phyloP scores from a whole-genome alignment of 306 rosid genomes.

The Hippophae gyantsensis region DNA sequence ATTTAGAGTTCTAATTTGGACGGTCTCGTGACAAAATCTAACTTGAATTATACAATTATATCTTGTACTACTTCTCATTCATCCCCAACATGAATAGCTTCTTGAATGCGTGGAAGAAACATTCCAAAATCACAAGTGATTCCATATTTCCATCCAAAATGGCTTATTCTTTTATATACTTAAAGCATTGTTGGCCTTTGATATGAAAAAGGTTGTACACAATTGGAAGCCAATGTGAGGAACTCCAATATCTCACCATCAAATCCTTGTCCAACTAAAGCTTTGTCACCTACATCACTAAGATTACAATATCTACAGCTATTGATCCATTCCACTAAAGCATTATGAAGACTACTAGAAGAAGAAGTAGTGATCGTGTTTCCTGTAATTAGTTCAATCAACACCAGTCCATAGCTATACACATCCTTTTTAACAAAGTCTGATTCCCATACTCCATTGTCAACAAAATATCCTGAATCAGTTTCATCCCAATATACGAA shows the following conservation, averaged over 20 bases:
- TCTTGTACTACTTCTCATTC: too few relatives aligned
- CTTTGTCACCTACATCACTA: constrained; percentile 11
- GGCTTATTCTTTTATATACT: constrained; percentile 20
- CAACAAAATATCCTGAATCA: background rate
- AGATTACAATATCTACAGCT: background rate
- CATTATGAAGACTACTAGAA: constrained; percentile 3
- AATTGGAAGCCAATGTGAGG: constrained; percentile 22
- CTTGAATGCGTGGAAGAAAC: background rate
- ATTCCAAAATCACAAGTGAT: constrained; percentile 19
- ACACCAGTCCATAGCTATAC: constrained; percentile 3
- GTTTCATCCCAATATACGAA: constrained; percentile 5
- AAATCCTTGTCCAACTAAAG: constrained; percentile 16
- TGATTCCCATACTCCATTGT: constrained; percentile 4
- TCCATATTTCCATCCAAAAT: constrained; percentile 2
- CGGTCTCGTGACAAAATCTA: too few relatives aligned
- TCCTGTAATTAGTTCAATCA: constrained; percentile 12
- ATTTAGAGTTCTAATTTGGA: too few relatives aligned
- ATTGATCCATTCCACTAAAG: constrained; percentile 4
- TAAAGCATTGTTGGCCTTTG: constrained; percentile 33
- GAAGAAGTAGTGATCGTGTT: background rate
- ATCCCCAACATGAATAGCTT: too few relatives aligned
- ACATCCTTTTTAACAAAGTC: constrained; percentile 19
- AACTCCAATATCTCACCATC: constrained; percentile 17
- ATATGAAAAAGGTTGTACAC: constrained; percentile 17
- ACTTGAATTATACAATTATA: too few relatives aligned